Base-by-base conservation (phyloP, 495 filamentous ascomycete genomes). In the Aspergillus bridgeri region DNA sequence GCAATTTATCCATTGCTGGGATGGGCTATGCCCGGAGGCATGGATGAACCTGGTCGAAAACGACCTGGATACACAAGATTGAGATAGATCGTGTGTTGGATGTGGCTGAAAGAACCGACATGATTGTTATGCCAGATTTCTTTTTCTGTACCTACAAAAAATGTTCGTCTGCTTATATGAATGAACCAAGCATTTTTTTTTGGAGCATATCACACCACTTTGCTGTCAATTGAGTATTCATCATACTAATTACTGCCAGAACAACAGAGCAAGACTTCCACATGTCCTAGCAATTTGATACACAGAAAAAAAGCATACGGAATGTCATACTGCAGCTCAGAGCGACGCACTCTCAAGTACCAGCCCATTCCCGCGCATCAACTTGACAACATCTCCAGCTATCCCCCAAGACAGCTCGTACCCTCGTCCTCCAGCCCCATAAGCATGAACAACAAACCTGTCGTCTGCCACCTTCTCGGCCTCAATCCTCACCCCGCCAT, bases 351-450 rank as follows among this genome's bases (percentile, higher is more conserved):
- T 73, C 9, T 62, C 60, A 25, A 20, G 52, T 29, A 74, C 45
- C 48, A 72, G 21, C 18, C 69, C 68, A 55, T 59, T 60, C 55
- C 65, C 64, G 23, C 62, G 27, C 68, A 77, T 72, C 63, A 75
- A 53, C 2, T 43, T 52, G 2, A 65, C 54, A 17, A 72, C 65
- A 61, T 76, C 74, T 56, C 75, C 75, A 4, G 75, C 75, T 24
- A 79, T 68, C 3, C 75, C 75, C 59, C 68, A 64, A 24, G 75
- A 78, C 23, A 77, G 46, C 61, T 77, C 75, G 55, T 78, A 86
- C 0, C 85, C 85, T 38, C 85, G 70, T 6, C 84, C 85, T 15
- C 84, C 85, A 54, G 82, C 70, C 15, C 85, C 85, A 65, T 87
- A 88, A 6, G 81, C 84, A 75, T 88, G 84, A 43, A 88, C 77